Base-by-base conservation (phyloP, 2,329 filamentous ascomycete species). In the Epichloe typhina region DNA sequence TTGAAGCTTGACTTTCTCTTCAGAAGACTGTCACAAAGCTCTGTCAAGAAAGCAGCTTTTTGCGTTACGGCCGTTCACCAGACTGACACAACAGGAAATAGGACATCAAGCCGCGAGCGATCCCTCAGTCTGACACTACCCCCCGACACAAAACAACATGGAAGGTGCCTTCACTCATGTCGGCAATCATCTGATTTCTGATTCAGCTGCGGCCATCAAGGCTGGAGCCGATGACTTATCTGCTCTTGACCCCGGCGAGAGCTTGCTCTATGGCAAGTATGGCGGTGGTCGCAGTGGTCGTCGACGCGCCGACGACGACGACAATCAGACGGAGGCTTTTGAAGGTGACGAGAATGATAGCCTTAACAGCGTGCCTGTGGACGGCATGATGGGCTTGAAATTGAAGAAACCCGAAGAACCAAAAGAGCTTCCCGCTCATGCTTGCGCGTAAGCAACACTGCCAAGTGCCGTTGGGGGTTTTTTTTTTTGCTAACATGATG, bases 361-460 rank as follows among this genome's bases (percentile, higher is more conserved):
- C 60, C 62, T 95, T 64, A 84, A 86, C 42, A 96, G 89, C 64
- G 83, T 87, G 58, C 82, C 88, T 8, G 79, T 89, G 33, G 88
- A 88, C 57, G 86, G 84, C 46, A 74, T 84, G 65, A 83, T 82
- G 59, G 84, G 82, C 48, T 64, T 82, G 56, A 77, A 74, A 54
- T 64, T 83, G 44, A 74, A 66, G 67, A 74, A 56, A 53, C 55
- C 52, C 49, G 87, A 94, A 58, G 88, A 95, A 64, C 87, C 94
- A 60, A 90, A 90, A 62, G 88, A 95, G 67, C 80, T 97, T 50
- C 93, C 93, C 26, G 74, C 87, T 55, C 93, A 98, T 73, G 93
- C 94, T 58, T 98, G 91, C 84, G 88, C 90, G 83, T 95, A 82
- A 71, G 86, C 46, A 42, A 44, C 47, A 51, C 50, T 40, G 47